phyloP scores from a whole-genome alignment of 495 filamentous ascomycete species.

The Friedmanniomyces endolithicus region DNA sequence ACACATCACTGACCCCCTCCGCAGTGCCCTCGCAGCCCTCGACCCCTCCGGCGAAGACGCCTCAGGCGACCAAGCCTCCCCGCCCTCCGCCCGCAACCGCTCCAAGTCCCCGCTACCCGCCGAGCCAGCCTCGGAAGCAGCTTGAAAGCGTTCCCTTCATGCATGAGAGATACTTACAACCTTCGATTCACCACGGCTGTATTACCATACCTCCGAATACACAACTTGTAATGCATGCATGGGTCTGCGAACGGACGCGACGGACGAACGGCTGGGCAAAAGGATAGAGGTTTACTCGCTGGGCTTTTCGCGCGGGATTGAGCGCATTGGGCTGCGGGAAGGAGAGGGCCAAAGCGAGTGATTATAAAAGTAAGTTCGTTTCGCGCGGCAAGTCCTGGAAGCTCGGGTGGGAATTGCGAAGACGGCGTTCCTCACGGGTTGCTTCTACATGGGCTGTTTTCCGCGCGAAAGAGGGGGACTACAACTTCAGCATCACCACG shows the following conservation, averaged over 20 bases:
- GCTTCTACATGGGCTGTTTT: neutral
- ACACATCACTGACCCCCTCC: neutral
- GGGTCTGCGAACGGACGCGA: neutral
- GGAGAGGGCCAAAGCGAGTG: too few species aligned
- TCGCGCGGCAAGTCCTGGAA: neutral
- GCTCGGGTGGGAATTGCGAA: neutral
- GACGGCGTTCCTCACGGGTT: neutral
- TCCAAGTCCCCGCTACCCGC: constrained; percentile 15
- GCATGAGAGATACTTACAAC: constrained; percentile 2
- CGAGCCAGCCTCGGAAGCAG: neutral
- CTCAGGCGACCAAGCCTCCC: constrained; percentile 10
- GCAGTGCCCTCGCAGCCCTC: constrained; percentile 19
- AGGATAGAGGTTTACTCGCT: neutral
- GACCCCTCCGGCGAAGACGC: constrained; percentile 16
- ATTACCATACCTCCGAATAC: constrained; percentile 10
- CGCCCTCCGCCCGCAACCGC: constrained; percentile 13
- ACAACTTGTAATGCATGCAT: neutral
- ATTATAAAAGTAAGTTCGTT: neutral
- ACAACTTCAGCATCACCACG: too few species aligned
- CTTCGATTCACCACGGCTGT: constrained; percentile 7
- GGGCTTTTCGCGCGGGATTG: neutral
- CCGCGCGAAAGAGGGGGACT: too few species aligned
- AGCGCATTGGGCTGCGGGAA: neutral
- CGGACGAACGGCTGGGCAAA: too few species aligned
- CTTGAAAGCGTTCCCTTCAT: neutral